These are phyloP conservation scores for Canavalia ensiformis DNA, from an alignment of 306 rosid genomes.

Conservation along the genomic window DNA sequence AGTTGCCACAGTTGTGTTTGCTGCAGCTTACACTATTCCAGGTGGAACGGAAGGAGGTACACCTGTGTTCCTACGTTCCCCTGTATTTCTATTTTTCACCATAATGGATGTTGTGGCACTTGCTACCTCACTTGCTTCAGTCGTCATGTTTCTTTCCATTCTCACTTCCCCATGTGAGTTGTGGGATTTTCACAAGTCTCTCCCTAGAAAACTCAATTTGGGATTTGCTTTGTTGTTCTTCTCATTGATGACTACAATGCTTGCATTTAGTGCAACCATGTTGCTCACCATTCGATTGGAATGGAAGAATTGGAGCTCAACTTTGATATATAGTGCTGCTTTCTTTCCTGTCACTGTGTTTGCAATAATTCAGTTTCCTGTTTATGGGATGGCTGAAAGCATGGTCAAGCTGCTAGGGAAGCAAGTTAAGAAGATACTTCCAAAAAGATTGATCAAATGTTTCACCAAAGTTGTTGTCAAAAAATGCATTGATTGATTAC, in stretches of 20 bases:
- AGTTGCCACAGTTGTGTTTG: conserved; percentile 49
- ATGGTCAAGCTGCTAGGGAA: background rate
- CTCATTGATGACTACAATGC: conserved; percentile 48
- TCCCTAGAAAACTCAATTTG: conserved; percentile 40
- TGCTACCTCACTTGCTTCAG: conserved; percentile 47
- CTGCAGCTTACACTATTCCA: conserved; percentile 49
- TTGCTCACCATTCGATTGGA: conserved; percentile 24
- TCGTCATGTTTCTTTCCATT: conserved; percentile 54
- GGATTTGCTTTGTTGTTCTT: conserved; percentile 51
- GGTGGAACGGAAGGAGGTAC: conserved; percentile 39
- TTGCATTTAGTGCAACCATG: conserved; percentile 48
- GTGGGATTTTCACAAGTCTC: conserved; percentile 34
- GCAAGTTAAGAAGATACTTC: conserved; percentile 8
- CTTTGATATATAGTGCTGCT: conserved; percentile 34
- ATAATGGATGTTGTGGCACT: conserved; percentile 49
- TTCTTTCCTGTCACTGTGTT: conserved; percentile 42
- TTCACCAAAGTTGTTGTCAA: background rate
- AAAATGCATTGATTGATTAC: background rate
- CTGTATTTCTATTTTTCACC: conserved; percentile 47
- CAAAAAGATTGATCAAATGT: background rate
- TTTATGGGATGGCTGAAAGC: background rate
- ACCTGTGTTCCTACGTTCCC: conserved; percentile 30
- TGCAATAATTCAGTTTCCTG: conserved; percentile 43
- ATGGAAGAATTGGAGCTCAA: conserved; percentile 34
- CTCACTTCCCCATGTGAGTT: conserved; percentile 47